A percentile compares a stretch with the other conserved stretches of the same genome.
These are phyloP conservation scores for Mixia osmundae DNA, from an alignment of 1,284 basidiomycete species.

Conservation along the genomic window DNA sequence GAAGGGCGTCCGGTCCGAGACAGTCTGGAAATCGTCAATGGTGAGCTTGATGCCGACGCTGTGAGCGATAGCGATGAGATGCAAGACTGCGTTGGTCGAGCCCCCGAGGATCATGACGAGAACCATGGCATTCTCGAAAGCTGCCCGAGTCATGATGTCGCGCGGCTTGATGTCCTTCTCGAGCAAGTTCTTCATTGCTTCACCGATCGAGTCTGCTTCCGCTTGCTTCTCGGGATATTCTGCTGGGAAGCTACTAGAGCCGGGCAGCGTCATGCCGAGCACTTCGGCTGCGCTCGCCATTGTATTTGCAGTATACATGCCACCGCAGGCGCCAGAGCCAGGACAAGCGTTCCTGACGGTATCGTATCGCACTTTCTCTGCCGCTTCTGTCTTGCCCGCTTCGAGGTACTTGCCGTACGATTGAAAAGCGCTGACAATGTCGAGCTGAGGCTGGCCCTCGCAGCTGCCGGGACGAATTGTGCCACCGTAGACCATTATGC, in stretches of 20 bases:
- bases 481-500: conserved; percentile 85
- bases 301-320: conserved; percentile 22
- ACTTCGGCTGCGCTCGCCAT: conserved; percentile 47
- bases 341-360: conserved; percentile 80
- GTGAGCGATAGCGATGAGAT: conserved; percentile 72
- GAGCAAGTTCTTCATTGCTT: conserved; percentile 55
- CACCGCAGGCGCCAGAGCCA: conserved; percentile 85
- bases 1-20: conserved; percentile 66
- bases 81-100: conserved; percentile 78
- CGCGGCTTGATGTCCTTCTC: conserved; percentile 72
- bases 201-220: conserved; percentile 62
- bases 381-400: conserved; percentile 56
- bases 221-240: conserved; percentile 55
- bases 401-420: conserved; percentile 79
- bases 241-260: conserved; percentile 65
- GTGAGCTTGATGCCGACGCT: conserved; percentile 58
- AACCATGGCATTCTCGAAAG: conserved; percentile 93
- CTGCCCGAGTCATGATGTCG: conserved; percentile 84
- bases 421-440: conserved; percentile 88
- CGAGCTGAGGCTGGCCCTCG: conserved; percentile 49
- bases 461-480: conserved; percentile 77
- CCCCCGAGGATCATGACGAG: conserved; percentile 83
- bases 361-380: conserved; percentile 38
- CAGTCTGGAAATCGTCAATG: conserved; percentile 64
- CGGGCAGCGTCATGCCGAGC: conserved; percentile 73